Base-by-base conservation (phyloP, 345 rosid genomes). In the Microthlaspi erraticum region DNA sequence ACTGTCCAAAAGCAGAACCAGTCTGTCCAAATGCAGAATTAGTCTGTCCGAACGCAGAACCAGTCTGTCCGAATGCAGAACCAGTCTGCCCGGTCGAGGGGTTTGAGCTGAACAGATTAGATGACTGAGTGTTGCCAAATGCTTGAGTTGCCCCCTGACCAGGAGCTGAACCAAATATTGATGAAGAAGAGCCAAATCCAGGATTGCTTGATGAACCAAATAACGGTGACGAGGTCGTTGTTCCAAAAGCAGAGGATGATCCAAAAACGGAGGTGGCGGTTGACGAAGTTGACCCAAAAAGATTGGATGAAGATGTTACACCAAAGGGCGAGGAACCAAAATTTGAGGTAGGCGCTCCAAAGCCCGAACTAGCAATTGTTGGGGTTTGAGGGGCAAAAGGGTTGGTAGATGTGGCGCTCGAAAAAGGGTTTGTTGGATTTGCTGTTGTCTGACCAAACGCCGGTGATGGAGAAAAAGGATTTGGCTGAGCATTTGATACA, bases 341-440 rank as follows among this genome's bases (percentile, higher is more conserved):
- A 64, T 83, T 48, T 46, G 86, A 61, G 72, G 86, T 72, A 32
- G 93, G 33, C 12, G 62, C 36, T 41, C 73, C 78, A 66, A 66
- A 66, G 51, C 78, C 72, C 1, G 73, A 66, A 74, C 78, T 74
- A 20, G 72, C 61, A 66, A 74, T 58, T 68, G 84, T 38, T 49
- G 88, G 77, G 75, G 88, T 51, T 72, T 95, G 89, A 18, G 84
- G 44, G 74, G 80, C 79, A 82, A 93, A 86, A 49, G 86, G 87
- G 68, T 87, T 91, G 23, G 87, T 55, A 10, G 82, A 16, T 36
- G 87, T 66, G 18, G 84, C 14, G 52, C 84, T 46, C 38, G 87
- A 69, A 84, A 74, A 74, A 23, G 72, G 78, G 56, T 74, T 74
- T 32, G 78, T 37, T 68, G 92, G 92, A 80, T 78, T 87, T 37